Conservation (phyloP, 1,139 yeast genomes). For the Suhomyces choctaworum region DNA sequence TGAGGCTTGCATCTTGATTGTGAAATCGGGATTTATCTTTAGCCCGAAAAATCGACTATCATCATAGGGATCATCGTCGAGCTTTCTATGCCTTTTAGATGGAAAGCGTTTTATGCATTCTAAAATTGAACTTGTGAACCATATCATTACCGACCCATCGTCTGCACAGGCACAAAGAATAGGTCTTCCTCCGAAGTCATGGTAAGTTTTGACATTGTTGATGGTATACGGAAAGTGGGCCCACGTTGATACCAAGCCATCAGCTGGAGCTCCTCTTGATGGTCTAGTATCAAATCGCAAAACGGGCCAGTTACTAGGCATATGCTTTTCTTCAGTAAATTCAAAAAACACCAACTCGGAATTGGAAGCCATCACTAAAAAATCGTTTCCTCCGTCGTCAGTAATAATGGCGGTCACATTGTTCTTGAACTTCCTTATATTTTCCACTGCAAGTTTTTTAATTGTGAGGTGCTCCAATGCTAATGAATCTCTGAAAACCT, state of each 20-base stretch:
- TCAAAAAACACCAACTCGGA: constrained; percentile 33
- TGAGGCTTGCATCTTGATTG: constrained; percentile 45
- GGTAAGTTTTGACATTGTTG: constrained; percentile 40
- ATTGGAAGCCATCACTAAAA: constrained; percentile 29
- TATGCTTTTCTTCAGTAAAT: constrained; percentile 25
- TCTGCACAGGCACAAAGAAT: constrained; percentile 54
- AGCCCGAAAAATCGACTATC: constrained; percentile 18
- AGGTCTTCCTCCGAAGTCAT: constrained; percentile 30
- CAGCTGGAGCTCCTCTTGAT: constrained; percentile 35
- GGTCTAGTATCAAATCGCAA: constrained; percentile 45
- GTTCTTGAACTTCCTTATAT: constrained; percentile 35
- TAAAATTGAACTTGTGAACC: constrained; percentile 34
- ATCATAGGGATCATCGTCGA: constrained; percentile 5
- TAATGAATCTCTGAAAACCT: constrained; percentile 31
- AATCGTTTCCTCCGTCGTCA: constrained; percentile 17
- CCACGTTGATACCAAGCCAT: constrained; percentile 46
- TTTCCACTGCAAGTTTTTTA: constrained; percentile 23
- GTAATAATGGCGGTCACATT: constrained; percentile 22
- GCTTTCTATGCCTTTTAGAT: neutral
- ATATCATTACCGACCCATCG: constrained; percentile 55
- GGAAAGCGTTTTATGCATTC: constrained; percentile 18
- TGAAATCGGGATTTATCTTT: constrained; percentile 36
- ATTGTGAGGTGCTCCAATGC: constrained; percentile 25
- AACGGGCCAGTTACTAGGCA: constrained; percentile 27
- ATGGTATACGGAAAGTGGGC: constrained; percentile 58